Evolutionary conservation across 768 basidiomycete species (phyloP).

Genomic region (Phylloporus rhodoxanthus): DNA sequence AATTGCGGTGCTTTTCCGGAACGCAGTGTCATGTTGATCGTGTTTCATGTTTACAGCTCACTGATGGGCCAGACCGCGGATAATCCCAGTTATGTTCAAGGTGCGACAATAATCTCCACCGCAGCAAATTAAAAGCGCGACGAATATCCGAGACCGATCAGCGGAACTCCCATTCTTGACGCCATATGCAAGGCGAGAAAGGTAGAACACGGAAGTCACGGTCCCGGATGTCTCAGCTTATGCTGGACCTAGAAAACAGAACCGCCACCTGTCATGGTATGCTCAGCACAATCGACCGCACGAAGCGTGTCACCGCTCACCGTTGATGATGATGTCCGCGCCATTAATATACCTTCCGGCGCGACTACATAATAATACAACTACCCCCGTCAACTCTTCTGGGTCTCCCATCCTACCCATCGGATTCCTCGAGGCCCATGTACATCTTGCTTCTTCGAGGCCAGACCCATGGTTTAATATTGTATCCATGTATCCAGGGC

Average conservation of each 20-base stretch:
- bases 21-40: not conserved
- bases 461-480: slow-evolving; percentile 34
- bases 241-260: slow-evolving; percentile 32
- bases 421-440: slow-evolving; percentile 38
- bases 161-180: not conserved
- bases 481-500: slow-evolving; percentile 28
- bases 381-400: slow-evolving; percentile 28
- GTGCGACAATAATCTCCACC: not conserved
- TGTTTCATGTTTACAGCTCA: not conserved
- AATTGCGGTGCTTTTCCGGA: not conserved
- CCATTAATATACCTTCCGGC: not conserved
- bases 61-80: not conserved
- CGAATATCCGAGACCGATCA: not conserved
- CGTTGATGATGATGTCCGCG: slow-evolving; percentile 3
- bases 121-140: not conserved
- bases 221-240: not conserved
- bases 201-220: not conserved
- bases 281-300: slow-evolving; percentile 14
- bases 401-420: slow-evolving; percentile 40
- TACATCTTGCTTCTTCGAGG: slow-evolving; percentile 27
- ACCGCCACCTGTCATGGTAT: slow-evolving; percentile 4
- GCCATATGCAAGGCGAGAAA: not conserved
- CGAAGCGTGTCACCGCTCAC: slow-evolving; percentile 5
- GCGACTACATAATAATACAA: not conserved
- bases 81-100: not conserved